These are phyloP conservation scores for Lasiodiplodia hormozganensis DNA, from an alignment of 2,329 filamentous ascomycete genomes.

Conservation along the genomic window DNA sequence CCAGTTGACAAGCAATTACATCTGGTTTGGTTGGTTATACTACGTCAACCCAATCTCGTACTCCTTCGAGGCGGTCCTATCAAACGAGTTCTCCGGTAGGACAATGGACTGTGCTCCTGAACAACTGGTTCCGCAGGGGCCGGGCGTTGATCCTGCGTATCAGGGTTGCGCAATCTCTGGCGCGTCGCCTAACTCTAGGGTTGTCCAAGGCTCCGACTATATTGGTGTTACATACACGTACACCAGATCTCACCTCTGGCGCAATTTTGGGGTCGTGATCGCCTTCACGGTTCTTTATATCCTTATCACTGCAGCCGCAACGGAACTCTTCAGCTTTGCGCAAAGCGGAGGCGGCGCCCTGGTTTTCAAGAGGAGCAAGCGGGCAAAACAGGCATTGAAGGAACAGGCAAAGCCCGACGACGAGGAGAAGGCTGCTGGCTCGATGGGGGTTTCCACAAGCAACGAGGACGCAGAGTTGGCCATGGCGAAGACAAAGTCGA, in stretches of 20 bases:
- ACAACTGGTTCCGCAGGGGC: conserved; percentile 67
- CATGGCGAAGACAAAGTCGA: conserved; percentile 32
- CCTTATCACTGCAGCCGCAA: conserved; percentile 71
- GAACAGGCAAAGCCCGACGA: conserved; percentile 56
- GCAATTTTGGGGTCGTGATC: conserved; percentile 80
- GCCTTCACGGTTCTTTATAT: conserved; percentile 79
- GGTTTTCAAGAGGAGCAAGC: conserved; percentile 73
- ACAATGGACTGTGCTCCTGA: conserved; percentile 65
- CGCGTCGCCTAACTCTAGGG: conserved; percentile 58
- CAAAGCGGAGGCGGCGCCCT: conserved; percentile 70
- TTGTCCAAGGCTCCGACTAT: conserved; percentile 63
- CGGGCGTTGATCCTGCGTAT: conserved; percentile 60
- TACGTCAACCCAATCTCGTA: conserved; percentile 61
- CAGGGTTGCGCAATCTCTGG: conserved; percentile 70
- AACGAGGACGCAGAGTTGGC: conserved; percentile 35
- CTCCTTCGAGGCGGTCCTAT: conserved; percentile 70
- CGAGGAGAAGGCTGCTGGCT: conserved; percentile 61
- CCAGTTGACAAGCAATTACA: conserved; percentile 63
- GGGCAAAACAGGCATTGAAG: conserved; percentile 61
- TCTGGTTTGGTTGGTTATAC: conserved; percentile 66
- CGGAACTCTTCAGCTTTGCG: conserved; percentile 71
- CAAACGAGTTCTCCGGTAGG: conserved; percentile 68
- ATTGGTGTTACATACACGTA: conserved; percentile 63
- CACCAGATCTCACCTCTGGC: conserved; percentile 65
- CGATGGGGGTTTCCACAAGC: conserved; percentile 38